Conservation (phyloP, 495 filamentous ascomycete species). For the Aspergillus saccharolyticus region DNA sequence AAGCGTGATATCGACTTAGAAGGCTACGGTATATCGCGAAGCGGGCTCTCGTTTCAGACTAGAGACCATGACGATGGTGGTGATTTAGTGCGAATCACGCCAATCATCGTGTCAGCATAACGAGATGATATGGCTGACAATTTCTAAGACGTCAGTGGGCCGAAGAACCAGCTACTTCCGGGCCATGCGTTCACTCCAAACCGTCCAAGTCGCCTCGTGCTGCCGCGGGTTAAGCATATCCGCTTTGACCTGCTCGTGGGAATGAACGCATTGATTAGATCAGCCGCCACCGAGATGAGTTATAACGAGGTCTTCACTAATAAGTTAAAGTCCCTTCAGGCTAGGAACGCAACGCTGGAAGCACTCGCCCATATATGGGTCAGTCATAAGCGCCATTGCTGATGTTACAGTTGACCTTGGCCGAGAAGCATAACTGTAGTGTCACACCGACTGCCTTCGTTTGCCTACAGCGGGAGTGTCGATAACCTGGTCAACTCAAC, state of each 20-base stretch:
- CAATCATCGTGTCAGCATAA: neutral
- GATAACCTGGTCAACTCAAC: too few species aligned
- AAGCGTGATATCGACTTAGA: neutral
- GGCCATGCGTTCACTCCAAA: neutral
- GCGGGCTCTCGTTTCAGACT: neutral
- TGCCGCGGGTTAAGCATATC: neutral
- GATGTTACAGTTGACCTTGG: too few species aligned
- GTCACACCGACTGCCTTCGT: too few species aligned
- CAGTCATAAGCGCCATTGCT: too few species aligned
- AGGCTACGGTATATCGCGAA: neutral
- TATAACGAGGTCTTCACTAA: neutral
- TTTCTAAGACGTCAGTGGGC: neutral
- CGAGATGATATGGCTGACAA: neutral
- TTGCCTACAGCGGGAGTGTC: too few species aligned
- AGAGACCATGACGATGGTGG: neutral
- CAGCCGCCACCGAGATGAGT: neutral
- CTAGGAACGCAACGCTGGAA: too few species aligned
- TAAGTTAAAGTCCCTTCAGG: too few species aligned
- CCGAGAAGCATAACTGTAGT: too few species aligned
- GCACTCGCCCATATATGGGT: too few species aligned
- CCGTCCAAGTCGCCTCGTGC: neutral
- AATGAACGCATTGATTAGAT: neutral
- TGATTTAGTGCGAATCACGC: neutral
- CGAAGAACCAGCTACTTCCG: neutral
- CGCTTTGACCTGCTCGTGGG: neutral